Conservation (phyloP, 2,329 filamentous ascomycete genomes). For the Coleophoma eucalyptorum region DNA sequence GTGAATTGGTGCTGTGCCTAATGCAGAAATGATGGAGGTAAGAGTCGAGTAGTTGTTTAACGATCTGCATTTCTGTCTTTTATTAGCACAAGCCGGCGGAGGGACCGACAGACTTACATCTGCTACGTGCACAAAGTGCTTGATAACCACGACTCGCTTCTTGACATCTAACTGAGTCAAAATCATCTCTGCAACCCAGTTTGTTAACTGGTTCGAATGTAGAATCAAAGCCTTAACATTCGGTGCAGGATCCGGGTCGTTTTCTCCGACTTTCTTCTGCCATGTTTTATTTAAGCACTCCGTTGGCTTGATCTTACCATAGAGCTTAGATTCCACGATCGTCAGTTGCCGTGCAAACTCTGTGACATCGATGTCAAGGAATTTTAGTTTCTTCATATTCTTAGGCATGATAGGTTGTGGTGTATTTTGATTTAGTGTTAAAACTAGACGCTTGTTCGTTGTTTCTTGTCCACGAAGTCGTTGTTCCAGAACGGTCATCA, state of each 20-base stretch:
- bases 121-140: constrained; percentile 94
- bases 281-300: constrained; percentile 98
- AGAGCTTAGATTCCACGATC: constrained; percentile 91
- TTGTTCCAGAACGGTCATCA: constrained; percentile 87
- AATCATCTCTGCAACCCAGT: constrained; percentile 99
- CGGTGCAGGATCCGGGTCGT: constrained; percentile 79
- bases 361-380: constrained; percentile 90
- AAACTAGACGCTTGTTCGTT: constrained; percentile 78
- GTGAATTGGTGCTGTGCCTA: constrained; percentile 92
- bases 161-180: constrained; percentile 90
- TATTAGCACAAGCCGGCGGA: constrained; percentile 20
- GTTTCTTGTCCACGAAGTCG: constrained; percentile 84
- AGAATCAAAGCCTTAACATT: constrained; percentile 96
- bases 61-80: constrained; percentile 75
- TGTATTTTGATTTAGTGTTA: constrained; percentile 78
- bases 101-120: constrained; percentile 62
- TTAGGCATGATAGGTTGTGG: constrained; percentile 91
- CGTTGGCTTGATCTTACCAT: constrained; percentile 91
- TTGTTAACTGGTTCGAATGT: constrained; percentile 97
- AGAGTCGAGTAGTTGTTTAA: constrained; percentile 97
- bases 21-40: constrained; percentile 94
- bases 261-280: constrained; percentile 88
- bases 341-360: constrained; percentile 98
- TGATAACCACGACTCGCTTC: constrained; percentile 94
- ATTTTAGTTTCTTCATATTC: constrained; percentile 99